Conservation (phyloP, 1,139 yeast genomes). For the Hyphopichia buzzinii region DNA sequence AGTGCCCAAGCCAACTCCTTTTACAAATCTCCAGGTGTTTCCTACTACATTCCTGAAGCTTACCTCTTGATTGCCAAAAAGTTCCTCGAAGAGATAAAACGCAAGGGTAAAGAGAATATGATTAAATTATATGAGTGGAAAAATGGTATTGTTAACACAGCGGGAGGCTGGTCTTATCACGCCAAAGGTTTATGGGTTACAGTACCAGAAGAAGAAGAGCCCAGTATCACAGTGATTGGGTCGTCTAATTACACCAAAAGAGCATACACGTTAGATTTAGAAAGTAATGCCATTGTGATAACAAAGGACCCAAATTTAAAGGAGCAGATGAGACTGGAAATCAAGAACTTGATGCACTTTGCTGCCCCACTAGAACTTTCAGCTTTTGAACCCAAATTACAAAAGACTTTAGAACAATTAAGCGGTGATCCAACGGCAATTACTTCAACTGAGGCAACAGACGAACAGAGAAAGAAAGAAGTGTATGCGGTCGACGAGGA, state of each 20-base stretch:
- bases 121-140: constrained; percentile 80
- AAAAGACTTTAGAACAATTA: not conserved
- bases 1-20: constrained; percentile 93
- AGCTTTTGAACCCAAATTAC: constrained; percentile 52
- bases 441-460: not conserved
- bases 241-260: constrained; percentile 92
- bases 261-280: constrained; percentile 84
- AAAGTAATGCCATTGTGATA: constrained; percentile 76
- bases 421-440: not conserved
- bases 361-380: constrained; percentile 50
- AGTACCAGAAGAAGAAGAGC: constrained; percentile 55
- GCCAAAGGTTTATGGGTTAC: constrained; percentile 96
- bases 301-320: constrained; percentile 67
- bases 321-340: constrained; percentile 56
- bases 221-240: constrained; percentile 80
- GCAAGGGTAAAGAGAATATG: constrained; percentile 40
- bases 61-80: constrained; percentile 72
- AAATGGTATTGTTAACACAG: constrained; percentile 76
- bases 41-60: constrained; percentile 82
- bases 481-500: constrained; percentile 47
- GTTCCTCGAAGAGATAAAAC: constrained; percentile 58
- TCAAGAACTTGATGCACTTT: constrained; percentile 56
- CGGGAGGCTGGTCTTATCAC: constrained; percentile 94
- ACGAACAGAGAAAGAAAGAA: not conserved
- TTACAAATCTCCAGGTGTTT: constrained; percentile 78